These are phyloP conservation scores for Nakazawaea peltata DNA, from an alignment of 805 yeast genomes.

Conservation along the genomic window DNA sequence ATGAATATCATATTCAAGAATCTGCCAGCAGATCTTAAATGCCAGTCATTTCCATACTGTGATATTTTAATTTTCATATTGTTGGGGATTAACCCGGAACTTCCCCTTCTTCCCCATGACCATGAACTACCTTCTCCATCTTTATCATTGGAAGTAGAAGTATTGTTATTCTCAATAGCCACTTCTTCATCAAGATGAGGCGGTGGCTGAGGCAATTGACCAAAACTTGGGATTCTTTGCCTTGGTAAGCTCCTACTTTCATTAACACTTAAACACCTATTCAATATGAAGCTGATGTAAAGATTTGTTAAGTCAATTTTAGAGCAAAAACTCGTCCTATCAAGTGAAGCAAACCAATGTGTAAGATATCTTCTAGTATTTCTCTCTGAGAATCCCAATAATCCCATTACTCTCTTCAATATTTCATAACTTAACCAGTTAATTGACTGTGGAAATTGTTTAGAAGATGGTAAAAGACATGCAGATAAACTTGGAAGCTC, in stretches of 20 bases:
- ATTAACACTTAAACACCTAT: constrained; percentile 35
- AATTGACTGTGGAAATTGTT: constrained; percentile 35
- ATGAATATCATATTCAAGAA: constrained; percentile 45
- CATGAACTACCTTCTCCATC: neutral
- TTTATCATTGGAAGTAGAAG: neutral
- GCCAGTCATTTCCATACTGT: constrained; percentile 80
- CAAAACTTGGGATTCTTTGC: neutral
- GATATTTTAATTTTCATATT: constrained; percentile 35
- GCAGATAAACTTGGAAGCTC: constrained; percentile 59
- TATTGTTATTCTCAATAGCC: neutral
- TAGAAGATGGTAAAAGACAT: constrained; percentile 28
- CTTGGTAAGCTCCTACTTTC: constrained; percentile 15
- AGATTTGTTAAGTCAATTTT: constrained; percentile 67
- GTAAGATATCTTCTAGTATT: constrained; percentile 34
- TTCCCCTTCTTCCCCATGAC: too few species aligned
- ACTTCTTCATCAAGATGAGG: too few species aligned
- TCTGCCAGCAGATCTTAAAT: constrained; percentile 57
- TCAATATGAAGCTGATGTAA: constrained; percentile 70
- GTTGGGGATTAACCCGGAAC: too few species aligned
- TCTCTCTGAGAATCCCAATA: constrained; percentile 44
- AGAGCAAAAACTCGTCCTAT: constrained; percentile 32
- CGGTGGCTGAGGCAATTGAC: neutral
- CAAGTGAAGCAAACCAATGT: constrained; percentile 43
- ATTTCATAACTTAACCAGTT: constrained; percentile 58
- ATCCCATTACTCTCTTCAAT: constrained; percentile 60